Percentiles rank a stretch among this genome's conserved stretches.
Evolutionary conservation across 306 rosid genomes (phyloP).

Genomic region (Lablab purpureus): DNA sequence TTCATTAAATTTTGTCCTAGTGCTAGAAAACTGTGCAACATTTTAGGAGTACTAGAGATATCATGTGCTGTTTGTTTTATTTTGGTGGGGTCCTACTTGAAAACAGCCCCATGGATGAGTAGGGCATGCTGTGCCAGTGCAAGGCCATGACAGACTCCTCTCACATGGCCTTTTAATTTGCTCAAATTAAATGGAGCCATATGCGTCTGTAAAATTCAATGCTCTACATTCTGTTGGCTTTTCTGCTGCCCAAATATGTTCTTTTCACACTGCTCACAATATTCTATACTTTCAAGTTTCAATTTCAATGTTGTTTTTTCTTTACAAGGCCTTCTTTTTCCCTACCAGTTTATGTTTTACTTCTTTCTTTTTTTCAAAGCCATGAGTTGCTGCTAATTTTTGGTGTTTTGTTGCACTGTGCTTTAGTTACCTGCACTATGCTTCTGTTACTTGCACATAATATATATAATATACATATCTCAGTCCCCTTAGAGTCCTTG

Average conservation of each 20-base stretch:
- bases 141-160: background rate
- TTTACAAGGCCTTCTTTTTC: too few species aligned
- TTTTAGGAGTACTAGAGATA: conserved; percentile 35
- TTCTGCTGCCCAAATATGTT: conserved; percentile 13
- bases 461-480: too few species aligned
- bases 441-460: too few species aligned
- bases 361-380: too few species aligned
- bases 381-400: too few species aligned
- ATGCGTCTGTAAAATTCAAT: conserved; percentile 26
- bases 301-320: too few species aligned
- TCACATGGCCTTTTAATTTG: conserved; percentile 44
- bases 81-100: conserved; percentile 38
- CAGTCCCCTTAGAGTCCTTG: too few species aligned
- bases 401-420: too few species aligned
- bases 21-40: conserved; percentile 50
- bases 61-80: conserved; percentile 39
- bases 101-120: conserved; percentile 29
- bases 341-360: too few species aligned
- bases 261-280: conserved; percentile 34
- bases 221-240: conserved; percentile 26
- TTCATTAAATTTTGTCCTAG: conserved; percentile 46
- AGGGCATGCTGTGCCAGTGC: conserved; percentile 35
- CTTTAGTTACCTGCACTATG: too few species aligned
- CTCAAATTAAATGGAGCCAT: conserved; percentile 25
- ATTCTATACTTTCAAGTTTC: too few species aligned